A percentile compares a stretch with the other conserved stretches of the same genome.
These are phyloP conservation scores for Penicillium sp. DNA, from an alignment of 2,329 filamentous ascomycete species.

Conservation along the genomic window DNA sequence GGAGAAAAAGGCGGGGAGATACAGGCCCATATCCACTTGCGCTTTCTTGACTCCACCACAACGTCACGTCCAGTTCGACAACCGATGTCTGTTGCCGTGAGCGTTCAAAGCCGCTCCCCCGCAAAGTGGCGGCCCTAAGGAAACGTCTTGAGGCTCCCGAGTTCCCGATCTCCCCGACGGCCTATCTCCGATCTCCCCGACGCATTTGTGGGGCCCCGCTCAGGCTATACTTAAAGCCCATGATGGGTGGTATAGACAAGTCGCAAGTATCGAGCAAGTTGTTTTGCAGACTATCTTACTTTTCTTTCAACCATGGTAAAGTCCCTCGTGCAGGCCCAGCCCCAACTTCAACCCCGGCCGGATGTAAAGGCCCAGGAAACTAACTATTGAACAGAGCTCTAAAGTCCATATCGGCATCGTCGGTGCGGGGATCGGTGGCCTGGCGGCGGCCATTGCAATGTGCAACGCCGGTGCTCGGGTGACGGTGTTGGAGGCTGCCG, in stretches of 20 bases:
- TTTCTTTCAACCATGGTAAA: background rate
- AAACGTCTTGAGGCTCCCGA: background rate
- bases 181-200: background rate
- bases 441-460: slow-evolving; percentile 46
- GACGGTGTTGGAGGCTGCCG: slow-evolving; percentile 44
- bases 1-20: background rate
- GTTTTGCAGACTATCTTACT: background rate
- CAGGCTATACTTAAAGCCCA: background rate
- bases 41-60: background rate
- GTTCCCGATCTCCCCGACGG: background rate
- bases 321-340: background rate
- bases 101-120: background rate
- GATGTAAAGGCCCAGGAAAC: too few species aligned
- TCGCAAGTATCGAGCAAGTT: too few species aligned
- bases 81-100: background rate
- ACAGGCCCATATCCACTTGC: background rate
- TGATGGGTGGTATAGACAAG: too few species aligned
- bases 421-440: slow-evolving; percentile 45
- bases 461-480: slow-evolving; percentile 40
- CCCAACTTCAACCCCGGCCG: background rate
- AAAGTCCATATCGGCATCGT: slow-evolving; percentile 25
- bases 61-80: too few species aligned
- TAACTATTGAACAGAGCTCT: background rate
- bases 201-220: background rate
- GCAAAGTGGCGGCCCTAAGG: background rate